These are phyloP conservation scores for Pythium monospermum DNA, from an alignment of 352 stramenopile species.

Conservation along the genomic window DNA sequence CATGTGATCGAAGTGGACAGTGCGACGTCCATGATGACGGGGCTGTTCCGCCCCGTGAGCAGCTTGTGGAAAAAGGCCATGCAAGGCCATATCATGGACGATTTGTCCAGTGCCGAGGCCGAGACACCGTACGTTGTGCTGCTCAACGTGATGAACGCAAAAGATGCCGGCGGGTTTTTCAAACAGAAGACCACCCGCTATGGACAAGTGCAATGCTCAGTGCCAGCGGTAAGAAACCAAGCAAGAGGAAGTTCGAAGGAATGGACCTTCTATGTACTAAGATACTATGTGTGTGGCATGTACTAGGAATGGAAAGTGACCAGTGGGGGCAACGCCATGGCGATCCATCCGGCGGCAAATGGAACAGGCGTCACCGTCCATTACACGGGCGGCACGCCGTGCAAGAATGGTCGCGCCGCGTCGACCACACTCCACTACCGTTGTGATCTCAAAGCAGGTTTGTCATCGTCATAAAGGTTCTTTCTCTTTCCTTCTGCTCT, in stretches of 20 bases:
- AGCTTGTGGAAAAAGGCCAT: conserved; percentile 46
- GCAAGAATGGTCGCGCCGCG: conserved; percentile 37
- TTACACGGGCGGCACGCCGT: conserved; percentile 48
- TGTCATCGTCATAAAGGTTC: not conserved
- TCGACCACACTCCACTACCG: conserved; percentile 63
- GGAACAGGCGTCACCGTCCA: conserved; percentile 54
- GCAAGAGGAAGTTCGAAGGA: too few relatives aligned
- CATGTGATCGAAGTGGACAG: conserved; percentile 43
- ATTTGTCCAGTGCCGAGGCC: conserved; percentile 41
- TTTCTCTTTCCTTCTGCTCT: not conserved
- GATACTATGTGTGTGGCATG: too few relatives aligned
- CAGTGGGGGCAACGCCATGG: conserved; percentile 59
- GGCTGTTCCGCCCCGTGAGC: conserved; percentile 59
- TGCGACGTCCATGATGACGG: conserved; percentile 42
- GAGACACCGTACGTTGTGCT: conserved; percentile 52
- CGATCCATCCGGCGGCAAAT: conserved; percentile 45
- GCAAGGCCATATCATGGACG: conserved; percentile 52
- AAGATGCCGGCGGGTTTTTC: conserved; percentile 59
- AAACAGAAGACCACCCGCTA: conserved; percentile 62
- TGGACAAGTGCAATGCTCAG: conserved; percentile 65
- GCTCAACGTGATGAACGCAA: conserved; percentile 50
- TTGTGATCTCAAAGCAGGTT: conserved; percentile 62
- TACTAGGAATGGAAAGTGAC: conserved; percentile 75
- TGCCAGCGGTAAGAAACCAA: conserved; percentile 59
- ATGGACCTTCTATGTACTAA: too few relatives aligned